Evolutionary conservation across 768 basidiomycete genomes (phyloP).

Genomic region (Lactarius vividus): DNA sequence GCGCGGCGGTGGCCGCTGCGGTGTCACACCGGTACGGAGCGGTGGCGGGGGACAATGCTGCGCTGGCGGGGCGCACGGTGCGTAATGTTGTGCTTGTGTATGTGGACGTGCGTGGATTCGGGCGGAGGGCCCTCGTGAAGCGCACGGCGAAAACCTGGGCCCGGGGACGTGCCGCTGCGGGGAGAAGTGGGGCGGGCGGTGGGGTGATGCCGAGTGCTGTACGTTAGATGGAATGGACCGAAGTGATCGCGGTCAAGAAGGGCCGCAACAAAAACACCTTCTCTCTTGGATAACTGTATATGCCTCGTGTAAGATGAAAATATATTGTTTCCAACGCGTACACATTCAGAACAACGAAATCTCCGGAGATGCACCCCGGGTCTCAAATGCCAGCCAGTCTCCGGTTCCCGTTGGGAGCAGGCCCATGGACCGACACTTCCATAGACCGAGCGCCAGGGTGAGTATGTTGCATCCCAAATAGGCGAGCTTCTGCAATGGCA

Average conservation of each 20-base stretch:
- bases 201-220: neutral
- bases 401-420: conserved; percentile 86
- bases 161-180: neutral
- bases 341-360: conserved; percentile 21
- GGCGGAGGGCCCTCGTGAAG: conserved; percentile 22
- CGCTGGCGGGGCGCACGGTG: conserved; percentile 18
- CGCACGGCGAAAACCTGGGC: conserved; percentile 16
- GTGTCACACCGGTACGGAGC: conserved; percentile 26
- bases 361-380: conserved; percentile 59
- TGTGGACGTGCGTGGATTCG: conserved; percentile 23
- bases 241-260: neutral
- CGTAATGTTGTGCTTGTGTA: conserved; percentile 28
- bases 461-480: conserved; percentile 72
- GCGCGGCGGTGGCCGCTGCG: conserved; percentile 25
- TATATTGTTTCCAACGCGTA: neutral
- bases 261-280: neutral
- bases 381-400: conserved; percentile 95
- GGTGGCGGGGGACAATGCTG: conserved; percentile 21
- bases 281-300: neutral
- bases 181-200: neutral
- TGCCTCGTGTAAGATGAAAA: neutral
- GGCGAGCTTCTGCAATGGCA: conserved; percentile 67
- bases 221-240: too few species aligned
- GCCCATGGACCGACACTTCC: conserved; percentile 94
- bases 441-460: conserved; percentile 81